Base-by-base conservation (phyloP, 2,329 filamentous ascomycete species). In the Berkeleyomyces rouxiae region DNA sequence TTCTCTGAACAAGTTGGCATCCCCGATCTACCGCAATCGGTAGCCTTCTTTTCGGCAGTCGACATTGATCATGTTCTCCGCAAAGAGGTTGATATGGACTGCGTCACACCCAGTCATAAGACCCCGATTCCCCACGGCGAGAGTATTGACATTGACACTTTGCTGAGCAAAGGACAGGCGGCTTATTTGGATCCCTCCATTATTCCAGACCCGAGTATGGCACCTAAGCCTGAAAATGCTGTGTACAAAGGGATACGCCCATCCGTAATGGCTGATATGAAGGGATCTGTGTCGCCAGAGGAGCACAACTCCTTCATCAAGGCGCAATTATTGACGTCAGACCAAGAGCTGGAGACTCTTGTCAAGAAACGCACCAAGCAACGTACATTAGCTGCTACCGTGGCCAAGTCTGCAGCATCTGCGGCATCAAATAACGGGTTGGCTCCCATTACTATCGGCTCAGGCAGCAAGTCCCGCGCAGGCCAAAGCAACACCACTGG, bases 21-120 rank as follows among this genome's bases (percentile, higher is more conserved):
- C 69, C 79, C 95, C 67, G 93, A 99, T 70, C 80, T 99, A 7
- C 93, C 95, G 0, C 93, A 97, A 70, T 85, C 87, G 0, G 96
- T 91, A 69, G 93, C 93, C 7, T 99, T 90, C 74, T 99, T 99
- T 74, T 95, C 88, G 0, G 92, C 93, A 3, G 84, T 99, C 4
- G 93, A 99, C 70, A 88, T 99, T 67, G 93, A 99, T 70, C 85
- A 90, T 68, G 91, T 99, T 2, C 78, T 99, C n/a, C 83, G 93
- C 60, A 99, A 99, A 72, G 93, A 99, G 73, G 95, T 99, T 3
- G 87, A 99, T 72, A 95, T 99, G 89, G 88, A 96, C 70, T 99
- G 93, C 71, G 75, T 97, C 51, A 99, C 93, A 0, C 93, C 93
- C 0, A 93, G 87, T 51, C 88, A 99, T 72, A 80, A 81, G 0